phyloP scores from a whole-genome alignment of 352 stramenopile genomes.

The Phytophthora sojae region DNA sequence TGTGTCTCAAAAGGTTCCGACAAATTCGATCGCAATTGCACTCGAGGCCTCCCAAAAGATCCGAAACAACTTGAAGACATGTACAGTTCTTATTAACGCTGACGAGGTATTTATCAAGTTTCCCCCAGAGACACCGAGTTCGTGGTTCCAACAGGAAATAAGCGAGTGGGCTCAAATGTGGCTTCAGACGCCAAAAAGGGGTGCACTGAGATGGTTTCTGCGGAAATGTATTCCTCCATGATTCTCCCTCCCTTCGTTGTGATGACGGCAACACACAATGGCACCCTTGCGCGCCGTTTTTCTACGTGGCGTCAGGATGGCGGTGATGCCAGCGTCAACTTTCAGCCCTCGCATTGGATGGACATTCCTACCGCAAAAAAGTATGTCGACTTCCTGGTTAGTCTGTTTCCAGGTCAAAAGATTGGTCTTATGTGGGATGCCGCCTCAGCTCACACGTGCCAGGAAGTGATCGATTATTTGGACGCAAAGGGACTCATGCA shows the following conservation, averaged over 20 bases:
- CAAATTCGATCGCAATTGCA: too few species aligned
- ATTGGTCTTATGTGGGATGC: background rate
- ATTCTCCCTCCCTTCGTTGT: too few species aligned
- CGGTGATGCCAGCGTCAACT: background rate
- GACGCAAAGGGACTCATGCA: background rate
- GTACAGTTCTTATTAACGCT: too few species aligned
- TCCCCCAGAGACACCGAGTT: background rate
- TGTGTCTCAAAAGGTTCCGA: too few species aligned
- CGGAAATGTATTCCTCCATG: too few species aligned
- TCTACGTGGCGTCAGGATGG: background rate
- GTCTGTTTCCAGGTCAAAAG: background rate
- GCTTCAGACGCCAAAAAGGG: background rate
- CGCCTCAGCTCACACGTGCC: background rate
- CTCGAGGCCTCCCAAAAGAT: too few species aligned
- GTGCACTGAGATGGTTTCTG: background rate
- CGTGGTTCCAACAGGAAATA: background rate
- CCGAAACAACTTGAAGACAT: too few species aligned
- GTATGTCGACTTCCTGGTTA: too few species aligned
- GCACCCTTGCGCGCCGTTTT: background rate
- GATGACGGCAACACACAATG: too few species aligned
- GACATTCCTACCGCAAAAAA: background rate
- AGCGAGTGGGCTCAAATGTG: background rate
- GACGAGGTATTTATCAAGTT: background rate
- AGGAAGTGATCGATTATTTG: slow-evolving; percentile 1
- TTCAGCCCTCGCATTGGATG: background rate